Base-by-base conservation (phyloP, 2,329 filamentous ascomycete species). In the Graphilbum ipis-grandicollis region DNA sequence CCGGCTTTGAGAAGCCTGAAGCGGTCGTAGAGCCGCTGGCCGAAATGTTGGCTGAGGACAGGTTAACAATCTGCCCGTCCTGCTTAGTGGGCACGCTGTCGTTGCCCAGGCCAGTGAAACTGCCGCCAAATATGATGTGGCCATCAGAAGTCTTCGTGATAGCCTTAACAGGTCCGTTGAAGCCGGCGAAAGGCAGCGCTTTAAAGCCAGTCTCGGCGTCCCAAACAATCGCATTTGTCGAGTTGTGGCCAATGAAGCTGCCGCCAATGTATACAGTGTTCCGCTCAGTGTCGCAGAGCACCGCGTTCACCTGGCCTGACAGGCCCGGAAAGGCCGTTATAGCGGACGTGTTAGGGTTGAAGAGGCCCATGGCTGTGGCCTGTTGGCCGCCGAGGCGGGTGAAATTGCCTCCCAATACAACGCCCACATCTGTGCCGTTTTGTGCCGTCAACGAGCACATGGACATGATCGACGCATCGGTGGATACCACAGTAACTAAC, bases 321-420 rank as follows among this genome's bases (percentile, higher is more conserved):
- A 98, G 63, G 33, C 86, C 88, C n/a, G 71, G 58, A 29, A 94
- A 58, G n/a, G 84, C 67, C 2, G 72, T 79, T 35, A 94, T 65
- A 28, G 68, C 56, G 32, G 72, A 72, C 5, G 74, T 78, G 44
- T 73, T 71, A 4, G 81, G 73, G 52, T 94, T 73, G 58, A 86
- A 85, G 33, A 92, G 55, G 19, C 86, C 90, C 39, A 92, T 72
- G 32, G 81, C 82, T 37, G 75, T 75, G 2, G 85, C 83, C 50
- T 81, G 62, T 39, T 78, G 67, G 40, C 75, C 75, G 41, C 77
- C 82, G 43, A 98, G 60, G 54, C 83, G 92, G 23, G 90, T 96
- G 53, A 98, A 98, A 60, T 96, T 96, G 34, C 90, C 90, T 39
- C 81, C 90, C 14, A 98, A 69, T 34, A 96, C 70, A 21, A 96